Percentiles rank a stretch among this genome's conserved stretches.
These are phyloP conservation scores for Heterobasidion occidentale DNA, from an alignment of 1,284 basidiomycete genomes.

Conservation along the genomic window DNA sequence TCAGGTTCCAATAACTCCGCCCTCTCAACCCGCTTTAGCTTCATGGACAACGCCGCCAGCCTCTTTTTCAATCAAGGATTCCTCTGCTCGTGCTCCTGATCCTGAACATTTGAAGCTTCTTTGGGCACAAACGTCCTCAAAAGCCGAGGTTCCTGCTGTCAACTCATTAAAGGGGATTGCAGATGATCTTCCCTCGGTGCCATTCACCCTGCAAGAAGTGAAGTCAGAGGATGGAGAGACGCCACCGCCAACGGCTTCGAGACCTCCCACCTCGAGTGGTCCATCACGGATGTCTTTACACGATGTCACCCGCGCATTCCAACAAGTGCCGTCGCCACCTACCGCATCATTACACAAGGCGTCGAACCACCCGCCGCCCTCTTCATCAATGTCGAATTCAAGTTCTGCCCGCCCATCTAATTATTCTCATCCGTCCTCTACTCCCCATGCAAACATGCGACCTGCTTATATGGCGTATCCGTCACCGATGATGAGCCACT, in stretches of 20 bases:
- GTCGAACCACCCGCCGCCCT: slow-evolving; percentile 29
- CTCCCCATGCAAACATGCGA: slow-evolving; percentile 33
- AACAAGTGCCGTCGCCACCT: slow-evolving; percentile 61
- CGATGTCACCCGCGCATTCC: slow-evolving; percentile 77
- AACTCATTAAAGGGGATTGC: slow-evolving; percentile 75
- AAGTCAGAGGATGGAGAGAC: slow-evolving; percentile 77
- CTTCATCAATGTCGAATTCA: slow-evolving; percentile 28
- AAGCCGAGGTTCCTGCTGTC: slow-evolving; percentile 50
- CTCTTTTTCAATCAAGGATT: slow-evolving; percentile 49
- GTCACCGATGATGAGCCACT: slow-evolving; percentile 62
- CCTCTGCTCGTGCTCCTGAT: slow-evolving; percentile 57
- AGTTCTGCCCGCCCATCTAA: slow-evolving; percentile 23
- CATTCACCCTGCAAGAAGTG: slow-evolving; percentile 71
- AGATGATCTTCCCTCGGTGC: slow-evolving; percentile 67
- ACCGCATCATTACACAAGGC: slow-evolving; percentile 32
- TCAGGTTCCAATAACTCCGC: slow-evolving; percentile 40
- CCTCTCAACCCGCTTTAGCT: slow-evolving; percentile 23
- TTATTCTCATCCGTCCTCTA: slow-evolving; percentile 26
- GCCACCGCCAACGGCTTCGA: slow-evolving; percentile 48
- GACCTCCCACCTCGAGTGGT: slow-evolving; percentile 27
- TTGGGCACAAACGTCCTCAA: slow-evolving; percentile 73
- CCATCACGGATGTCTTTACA: slow-evolving; percentile 70
- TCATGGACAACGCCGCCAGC: slow-evolving; percentile 47
- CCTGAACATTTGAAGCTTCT: slow-evolving; percentile 75
- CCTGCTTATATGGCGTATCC: slow-evolving; percentile 49